Conservation (phyloP, 164 flowering plant species). For the Vitis rupestris region DNA sequence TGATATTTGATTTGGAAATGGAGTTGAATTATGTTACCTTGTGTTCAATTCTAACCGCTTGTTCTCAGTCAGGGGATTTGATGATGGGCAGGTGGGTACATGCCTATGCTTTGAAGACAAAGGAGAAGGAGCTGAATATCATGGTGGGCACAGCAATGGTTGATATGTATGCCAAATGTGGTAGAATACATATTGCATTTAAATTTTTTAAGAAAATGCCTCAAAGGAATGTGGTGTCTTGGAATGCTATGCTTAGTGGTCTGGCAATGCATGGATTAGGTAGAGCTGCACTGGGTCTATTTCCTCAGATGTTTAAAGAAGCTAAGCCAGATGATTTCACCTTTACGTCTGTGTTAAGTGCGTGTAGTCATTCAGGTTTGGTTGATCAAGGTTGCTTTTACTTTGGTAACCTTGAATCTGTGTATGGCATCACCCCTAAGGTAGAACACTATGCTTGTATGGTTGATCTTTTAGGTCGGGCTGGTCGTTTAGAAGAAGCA, state of each 20-base stretch:
- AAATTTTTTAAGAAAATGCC: constrained; percentile 38
- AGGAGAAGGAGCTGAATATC: constrained; percentile 27
- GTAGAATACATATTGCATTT: constrained; percentile 38
- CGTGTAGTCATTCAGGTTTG: constrained; percentile 72
- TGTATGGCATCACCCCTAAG: constrained; percentile 44
- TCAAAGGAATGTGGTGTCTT: constrained; percentile 51
- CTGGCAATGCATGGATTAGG: constrained; percentile 74
- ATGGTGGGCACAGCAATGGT: constrained; percentile 60
- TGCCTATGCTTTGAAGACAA: constrained; percentile 44
- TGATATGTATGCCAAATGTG: constrained; percentile 83
- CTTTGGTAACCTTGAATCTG: constrained; percentile 31
- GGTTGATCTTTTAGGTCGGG: constrained; percentile 71
- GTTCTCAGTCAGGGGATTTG: constrained; percentile 52
- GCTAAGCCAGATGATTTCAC: constrained; percentile 58
- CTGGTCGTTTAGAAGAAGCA: constrained; percentile 68
- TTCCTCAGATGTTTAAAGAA: constrained; percentile 41
- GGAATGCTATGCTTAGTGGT: constrained; percentile 71
- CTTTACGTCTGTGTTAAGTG: constrained; percentile 50
- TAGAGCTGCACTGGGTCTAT: constrained; percentile 28
- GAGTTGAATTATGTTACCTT: constrained; percentile 45
- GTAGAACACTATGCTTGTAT: constrained; percentile 73
- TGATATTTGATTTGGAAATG: constrained; percentile 29
- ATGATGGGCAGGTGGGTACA: constrained; percentile 67
- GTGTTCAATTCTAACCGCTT: constrained; percentile 55
- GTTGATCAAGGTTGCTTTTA: constrained; percentile 47